phyloP scores from a whole-genome alignment of 2,329 filamentous ascomycete species.

The Colletotrichum orchidophilum region DNA sequence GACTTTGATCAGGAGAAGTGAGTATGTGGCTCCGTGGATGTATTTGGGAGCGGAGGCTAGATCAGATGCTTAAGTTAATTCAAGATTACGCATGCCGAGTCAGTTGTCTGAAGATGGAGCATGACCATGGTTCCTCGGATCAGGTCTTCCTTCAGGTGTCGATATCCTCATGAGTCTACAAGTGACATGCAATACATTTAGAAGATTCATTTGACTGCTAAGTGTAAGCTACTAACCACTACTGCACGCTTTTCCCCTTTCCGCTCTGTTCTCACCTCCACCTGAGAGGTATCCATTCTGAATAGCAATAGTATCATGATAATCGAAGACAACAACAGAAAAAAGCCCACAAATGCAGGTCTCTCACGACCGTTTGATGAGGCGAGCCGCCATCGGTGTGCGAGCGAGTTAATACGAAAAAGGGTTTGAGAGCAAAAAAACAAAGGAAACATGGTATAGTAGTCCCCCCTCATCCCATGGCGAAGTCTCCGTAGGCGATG shows the following conservation, averaged over 20 bases:
- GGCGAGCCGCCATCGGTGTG: not conserved
- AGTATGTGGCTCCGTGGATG: not conserved
- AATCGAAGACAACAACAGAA: not conserved
- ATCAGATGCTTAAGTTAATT: not conserved
- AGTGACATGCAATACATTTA: not conserved
- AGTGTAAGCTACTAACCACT: not conserved
- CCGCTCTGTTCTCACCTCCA: not conserved
- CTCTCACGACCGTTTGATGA: not conserved
- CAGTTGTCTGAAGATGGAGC: no score
- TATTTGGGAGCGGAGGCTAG: not conserved
- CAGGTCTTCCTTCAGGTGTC: no score
- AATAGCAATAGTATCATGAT: not conserved
- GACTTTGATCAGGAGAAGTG: slow-evolving; percentile 62
- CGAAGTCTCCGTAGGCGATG: not conserved
- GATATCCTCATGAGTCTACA: no score
- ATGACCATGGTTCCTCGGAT: no score
- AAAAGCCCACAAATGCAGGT: not conserved
- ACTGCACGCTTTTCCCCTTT: not conserved
- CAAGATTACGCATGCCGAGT: no score
- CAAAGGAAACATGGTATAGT: slow-evolving; percentile 16
- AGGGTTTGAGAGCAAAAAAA: not conserved
- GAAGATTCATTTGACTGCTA: not conserved
- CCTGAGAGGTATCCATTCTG: not conserved
- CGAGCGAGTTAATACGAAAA: not conserved
- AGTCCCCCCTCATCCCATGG: not conserved